Base-by-base conservation (phyloP, 139 green algal species). In the Raphidocelis subcapitata region DNA sequence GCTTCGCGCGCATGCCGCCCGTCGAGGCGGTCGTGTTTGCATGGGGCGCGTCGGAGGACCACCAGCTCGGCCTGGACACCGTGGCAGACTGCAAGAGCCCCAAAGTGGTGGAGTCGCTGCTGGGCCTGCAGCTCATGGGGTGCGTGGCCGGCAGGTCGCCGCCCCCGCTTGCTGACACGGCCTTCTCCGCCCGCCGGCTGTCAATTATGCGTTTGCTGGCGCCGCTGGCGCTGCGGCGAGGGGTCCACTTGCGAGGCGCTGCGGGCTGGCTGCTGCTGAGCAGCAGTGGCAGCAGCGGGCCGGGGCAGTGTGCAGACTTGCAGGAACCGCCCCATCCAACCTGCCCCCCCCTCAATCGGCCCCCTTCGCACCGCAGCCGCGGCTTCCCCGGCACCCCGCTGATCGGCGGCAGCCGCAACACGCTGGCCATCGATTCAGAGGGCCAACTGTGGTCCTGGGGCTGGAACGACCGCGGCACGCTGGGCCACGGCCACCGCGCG, bases 1-100 rank as follows among this genome's bases (percentile, higher is more conserved):
- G n/a, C 16, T 91, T 76, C 63, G 76, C 81, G 32, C 31, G 28
- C 10, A 67, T 72, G 15, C 92, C 92, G 0, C 92, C 92, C 1
- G 87, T 96, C 2, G 91, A 96, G 65, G 81, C 90, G 14, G 92
- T 97, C 0, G 84, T 95, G 28, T 96, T 96, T 77, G 90, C 76
- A 8, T 98, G 87, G 84, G 93, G 93, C 33, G 88, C 89, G 5
- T 79, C 79, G 62, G 93, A 98, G 68, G 93, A 98, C 65, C 84
- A 87, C 0, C 92, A 97, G 82, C 81, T 97, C 69, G 89, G 86
- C 1, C 37, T 72, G 24, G 72, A 78, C 26, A 60, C 51, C 12
- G 41, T 5, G 8, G 59, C 79, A 26, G 65, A 85, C 67, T 69
- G 90, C 18, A 8, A 81, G 12, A 44, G 33, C 0, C 88, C 88